Base-by-base conservation (phyloP, 257 asterid genomes). In the Petrea volubilis region DNA sequence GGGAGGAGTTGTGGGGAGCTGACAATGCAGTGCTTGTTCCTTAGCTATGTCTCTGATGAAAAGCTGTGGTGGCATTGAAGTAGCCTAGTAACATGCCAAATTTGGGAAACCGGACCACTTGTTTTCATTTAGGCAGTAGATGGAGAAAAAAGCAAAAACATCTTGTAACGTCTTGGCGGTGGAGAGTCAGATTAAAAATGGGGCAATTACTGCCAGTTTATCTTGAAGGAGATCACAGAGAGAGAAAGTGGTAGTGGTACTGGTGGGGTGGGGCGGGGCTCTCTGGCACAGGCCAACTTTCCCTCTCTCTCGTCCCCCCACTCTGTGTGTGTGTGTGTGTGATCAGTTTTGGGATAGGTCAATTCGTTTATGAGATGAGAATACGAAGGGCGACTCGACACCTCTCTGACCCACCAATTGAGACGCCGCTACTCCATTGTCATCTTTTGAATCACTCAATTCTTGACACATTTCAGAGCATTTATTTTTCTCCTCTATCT, bases 181-280 rank as follows among this genome's bases (percentile, higher is more conserved):
- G 76, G 68, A 23, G 28, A 69, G 62, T 70, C 62, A 10, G 74
- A 64, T 74, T n/a, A 46, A 67, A 73, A 47, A 73, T 59, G 79
- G 71, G 52, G 73, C 46, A 49, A 38, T 51, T 27, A 24, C 51
- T 73, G 79, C 87, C 87, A 78, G 78, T 81, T 83, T 76, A 83
- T 79, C 77, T 65, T 43, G 7, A 14, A 78, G 49, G n/a, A 41
- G 60, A 47, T 72, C 57, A 12, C 33, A 21, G 44, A 52, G 0
- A 41, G 29, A 55, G 43, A 50, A 55, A 68, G 25, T 56, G 17
- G 33, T 21, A 24, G 14, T 6, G 23, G 27, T 10, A 34, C 9
- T 2, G 12, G 49, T 7, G 49, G 15, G 49, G 38, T 33, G 38
- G 38, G 38, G 38, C 38, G 43, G 43, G 60, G 7, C 14, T 44